phyloP scores from a whole-genome alignment of 2,329 filamentous ascomycete genomes.

The Akanthomyces uredinophilus region DNA sequence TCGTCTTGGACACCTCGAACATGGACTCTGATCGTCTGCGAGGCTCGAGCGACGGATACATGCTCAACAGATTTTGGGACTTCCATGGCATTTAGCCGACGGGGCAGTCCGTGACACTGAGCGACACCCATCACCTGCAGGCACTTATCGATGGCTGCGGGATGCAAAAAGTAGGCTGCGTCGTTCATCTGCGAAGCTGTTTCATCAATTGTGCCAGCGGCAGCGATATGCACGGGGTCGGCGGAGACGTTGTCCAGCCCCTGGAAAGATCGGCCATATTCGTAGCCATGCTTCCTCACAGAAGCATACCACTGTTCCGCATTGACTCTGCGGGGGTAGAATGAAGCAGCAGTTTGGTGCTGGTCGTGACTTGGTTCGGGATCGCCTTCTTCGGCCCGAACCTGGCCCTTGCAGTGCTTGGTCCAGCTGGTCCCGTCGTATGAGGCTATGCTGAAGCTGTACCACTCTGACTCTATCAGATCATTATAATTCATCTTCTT shows the following conservation, averaged over 20 bases:
- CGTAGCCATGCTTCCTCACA: not conserved
- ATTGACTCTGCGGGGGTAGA: conserved; percentile 6
- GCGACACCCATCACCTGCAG: conserved; percentile 2
- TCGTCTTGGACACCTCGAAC: no score
- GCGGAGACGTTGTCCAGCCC: not conserved
- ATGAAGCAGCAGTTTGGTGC: not conserved
- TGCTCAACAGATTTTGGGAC: no score
- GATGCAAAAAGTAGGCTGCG: not conserved
- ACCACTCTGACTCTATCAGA: not conserved
- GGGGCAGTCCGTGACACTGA: not conserved
- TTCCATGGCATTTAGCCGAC: no score
- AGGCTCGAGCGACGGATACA: no score
- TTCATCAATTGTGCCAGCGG: not conserved
- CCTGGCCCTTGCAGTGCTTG: not conserved
- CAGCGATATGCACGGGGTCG: not conserved
- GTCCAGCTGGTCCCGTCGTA: not conserved
- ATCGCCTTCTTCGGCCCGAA: not conserved
- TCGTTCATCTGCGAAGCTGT: not conserved
- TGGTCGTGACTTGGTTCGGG: no score
- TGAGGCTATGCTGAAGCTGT: not conserved
- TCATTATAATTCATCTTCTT: not conserved
- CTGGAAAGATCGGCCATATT: not conserved
- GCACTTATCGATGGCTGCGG: not conserved
- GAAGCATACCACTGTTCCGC: not conserved
- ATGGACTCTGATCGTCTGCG: no score